phyloP scores from a whole-genome alignment of 2,329 filamentous ascomycete species.

The Colletotrichum agaves region DNA sequence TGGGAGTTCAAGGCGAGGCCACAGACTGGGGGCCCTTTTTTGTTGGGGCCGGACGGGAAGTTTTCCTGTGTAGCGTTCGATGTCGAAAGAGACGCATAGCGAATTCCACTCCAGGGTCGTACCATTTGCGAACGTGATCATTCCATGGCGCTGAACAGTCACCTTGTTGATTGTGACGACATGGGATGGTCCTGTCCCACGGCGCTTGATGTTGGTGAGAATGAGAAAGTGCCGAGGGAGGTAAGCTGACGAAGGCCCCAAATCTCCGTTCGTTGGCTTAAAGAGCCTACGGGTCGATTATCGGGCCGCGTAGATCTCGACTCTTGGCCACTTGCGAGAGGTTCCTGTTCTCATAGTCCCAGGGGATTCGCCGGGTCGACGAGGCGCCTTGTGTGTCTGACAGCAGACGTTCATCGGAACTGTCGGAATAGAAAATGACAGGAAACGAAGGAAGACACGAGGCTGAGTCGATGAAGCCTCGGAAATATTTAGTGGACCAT shows the following conservation, averaged over 20 bases:
- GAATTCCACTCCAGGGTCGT: constrained; percentile 3
- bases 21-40: constrained; percentile 1
- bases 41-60: not conserved
- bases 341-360: not conserved
- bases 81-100: not conserved
- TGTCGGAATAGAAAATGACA: not conserved
- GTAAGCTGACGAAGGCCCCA: constrained; percentile 28
- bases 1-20: not conserved
- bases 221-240: constrained; percentile 7
- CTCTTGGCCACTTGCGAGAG: not conserved
- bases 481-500: not conserved
- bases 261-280: not conserved
- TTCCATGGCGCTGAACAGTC: not conserved
- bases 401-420: not conserved
- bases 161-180: not conserved
- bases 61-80: constrained; percentile 2
- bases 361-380: not conserved
- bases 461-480: not conserved
- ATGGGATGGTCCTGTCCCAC: not conserved
- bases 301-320: not conserved
- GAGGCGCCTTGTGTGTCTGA: constrained; percentile 1
- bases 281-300: not conserved
- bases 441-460: not conserved
- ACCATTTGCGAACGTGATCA: constrained; percentile 4
- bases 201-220: not conserved